Base-by-base conservation (phyloP, 192 early-diverging fungal genomes). In the Podila horticola region DNA sequence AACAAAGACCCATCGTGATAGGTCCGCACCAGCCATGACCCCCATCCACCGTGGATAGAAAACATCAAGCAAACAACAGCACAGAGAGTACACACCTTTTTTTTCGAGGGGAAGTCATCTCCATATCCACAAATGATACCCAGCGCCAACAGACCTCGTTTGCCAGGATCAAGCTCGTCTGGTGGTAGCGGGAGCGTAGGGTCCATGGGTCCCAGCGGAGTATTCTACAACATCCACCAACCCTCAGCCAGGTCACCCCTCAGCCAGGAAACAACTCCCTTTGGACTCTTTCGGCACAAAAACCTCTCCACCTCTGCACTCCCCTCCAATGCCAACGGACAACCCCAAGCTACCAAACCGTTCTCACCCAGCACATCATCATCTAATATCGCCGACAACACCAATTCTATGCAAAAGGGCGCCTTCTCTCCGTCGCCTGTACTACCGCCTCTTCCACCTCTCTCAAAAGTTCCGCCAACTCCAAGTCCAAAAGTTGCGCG, bases 281-380 rank as follows among this genome's bases (percentile, higher is more conserved):
- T 81, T 61, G 77, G 77, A 41, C 70, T 81, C 62, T 81, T 81
- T 67, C 70, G 71, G 15, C 77, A 81, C 62, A 81, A 81, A 45
- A 81, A 81, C 49, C 71, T 81, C 22, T 81, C 77, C 3, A 81
- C 77, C 0, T 73, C 77, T 36, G 77, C 77, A 62, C 26, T 81
- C 13, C 77, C 77, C 3, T 66, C 70, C 3, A 26, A 29, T 0
- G 71, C 64, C 22, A 72, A 58, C 29, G 33, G 34, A n/a, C 55
- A 33, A 28, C 57, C 77, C 10, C 70, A 71, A 24, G 71, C 65
- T 4, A 69, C 77, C 19, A 64, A 48, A 10, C 65, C 75, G 11
- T 81, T 73, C 22, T 81, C 77, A 15, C 77, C 77, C n/a, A 72
- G 67, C 38, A 57, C 77, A 22, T 81, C 77, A 13, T 64, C 66